Base-by-base conservation (phyloP, 805 yeast species). In the Yamadazyma endophytica region DNA sequence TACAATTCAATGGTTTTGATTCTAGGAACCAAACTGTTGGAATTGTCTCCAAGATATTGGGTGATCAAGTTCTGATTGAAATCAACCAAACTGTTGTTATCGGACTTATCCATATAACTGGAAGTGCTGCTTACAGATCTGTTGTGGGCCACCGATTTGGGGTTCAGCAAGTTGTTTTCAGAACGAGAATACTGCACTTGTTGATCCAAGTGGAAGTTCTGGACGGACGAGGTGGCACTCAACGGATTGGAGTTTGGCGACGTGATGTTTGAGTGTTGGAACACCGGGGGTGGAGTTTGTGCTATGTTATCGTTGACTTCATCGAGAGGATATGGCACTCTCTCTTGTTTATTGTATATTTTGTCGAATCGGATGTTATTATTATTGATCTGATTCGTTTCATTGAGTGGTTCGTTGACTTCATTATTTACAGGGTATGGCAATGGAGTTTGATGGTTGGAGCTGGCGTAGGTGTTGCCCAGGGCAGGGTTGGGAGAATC, bases 1-100 rank as follows among this genome's bases (percentile, higher is more conserved):
- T 90, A 89, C 66, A 86, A 69, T 44, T 89, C 96, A 36, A 90
- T 75, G 4, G 96, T 88, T 51, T 83, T 78, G 58, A 82, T 71
- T 41, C 92, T 71, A 13, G 95, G 89, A 47, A 82, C 58, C 40
- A 89, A 58, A 9, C 75, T 59, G 12, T 56, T 50, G 13, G 70
- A 58, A 39, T 69, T 65, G 20, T 60, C 38, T n/a, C 82, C 81
- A 33, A 78, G 53, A 46, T 74, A 73, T 40, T 65, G 74, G 33
- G 67, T 69, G 40, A 76, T 63, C 39, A 68, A 39, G 45, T 66
- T 68, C 37, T 77, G 82, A 21, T 72, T 64, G 33, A 70, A 61
- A 52, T 73, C 81, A 1, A 73, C 70, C 35, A 70, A 32, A 32
- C 61, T 51, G 8, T 52, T 49, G 29, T 47, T 53, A 37, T 63